These are phyloP conservation scores for Thalassiosira delicatula DNA, from an alignment of 352 stramenopile genomes.

Conservation along the genomic window DNA sequence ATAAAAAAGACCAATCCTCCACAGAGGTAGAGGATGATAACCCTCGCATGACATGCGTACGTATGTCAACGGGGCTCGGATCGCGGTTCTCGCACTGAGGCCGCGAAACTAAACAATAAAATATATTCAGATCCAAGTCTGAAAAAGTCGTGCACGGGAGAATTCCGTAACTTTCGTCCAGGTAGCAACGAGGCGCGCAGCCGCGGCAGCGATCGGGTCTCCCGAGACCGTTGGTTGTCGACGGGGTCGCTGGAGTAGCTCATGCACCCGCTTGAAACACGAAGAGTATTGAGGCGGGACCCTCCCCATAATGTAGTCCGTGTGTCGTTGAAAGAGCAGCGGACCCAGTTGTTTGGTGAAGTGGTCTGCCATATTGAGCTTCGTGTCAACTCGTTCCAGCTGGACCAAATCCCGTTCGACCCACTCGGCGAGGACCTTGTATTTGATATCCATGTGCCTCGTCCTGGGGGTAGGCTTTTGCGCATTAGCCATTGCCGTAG, in stretches of 20 bases:
- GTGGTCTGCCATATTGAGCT: constrained; percentile 43
- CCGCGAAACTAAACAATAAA: no score
- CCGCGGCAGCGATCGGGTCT: no score
- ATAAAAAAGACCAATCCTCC: no score
- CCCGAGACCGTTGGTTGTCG: no score
- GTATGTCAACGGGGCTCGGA: no score
- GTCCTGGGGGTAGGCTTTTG: constrained; percentile 44
- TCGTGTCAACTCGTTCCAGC: constrained; percentile 31
- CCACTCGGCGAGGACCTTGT: constrained; percentile 48
- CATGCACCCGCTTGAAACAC: neutral
- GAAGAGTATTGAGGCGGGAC: constrained; percentile 29
- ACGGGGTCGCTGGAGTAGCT: neutral
- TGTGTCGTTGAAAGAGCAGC: constrained; percentile 35
- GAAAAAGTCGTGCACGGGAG: no score
- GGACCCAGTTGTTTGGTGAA: constrained; percentile 28
- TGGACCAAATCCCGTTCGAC: constrained; percentile 40
- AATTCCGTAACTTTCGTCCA: no score
- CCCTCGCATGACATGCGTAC: no score
- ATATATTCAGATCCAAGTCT: no score
- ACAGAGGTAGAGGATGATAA: no score
- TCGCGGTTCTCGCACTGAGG: no score
- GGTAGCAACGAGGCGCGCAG: no score
- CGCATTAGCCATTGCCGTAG: constrained; percentile 32
- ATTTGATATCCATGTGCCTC: constrained; percentile 60
- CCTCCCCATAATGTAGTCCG: constrained; percentile 31